Evolutionary conservation across 306 rosid species (phyloP).

Genomic region (Vigna trinervia): DNA sequence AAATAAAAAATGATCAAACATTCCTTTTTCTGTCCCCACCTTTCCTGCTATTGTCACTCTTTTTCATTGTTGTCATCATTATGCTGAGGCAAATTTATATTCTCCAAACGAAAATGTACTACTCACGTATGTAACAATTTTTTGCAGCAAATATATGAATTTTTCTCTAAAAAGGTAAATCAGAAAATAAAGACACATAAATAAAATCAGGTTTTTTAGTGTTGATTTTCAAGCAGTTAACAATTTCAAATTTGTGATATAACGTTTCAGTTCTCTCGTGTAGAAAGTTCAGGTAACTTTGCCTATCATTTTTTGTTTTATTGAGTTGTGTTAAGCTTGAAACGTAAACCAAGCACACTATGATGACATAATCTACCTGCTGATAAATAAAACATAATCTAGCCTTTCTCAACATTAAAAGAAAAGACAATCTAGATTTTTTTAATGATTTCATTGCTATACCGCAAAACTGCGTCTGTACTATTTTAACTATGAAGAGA

Average conservation of each 20-base stretch:
- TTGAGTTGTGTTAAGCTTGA: slow-evolving; percentile 25
- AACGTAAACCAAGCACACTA: slow-evolving; percentile 9
- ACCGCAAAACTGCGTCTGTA: slow-evolving; percentile 8
- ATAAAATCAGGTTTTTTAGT: background rate
- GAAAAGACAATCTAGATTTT: background rate
- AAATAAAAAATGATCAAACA: slow-evolving; percentile 19
- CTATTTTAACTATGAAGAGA: slow-evolving; percentile 42
- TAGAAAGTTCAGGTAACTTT: slow-evolving; percentile 20
- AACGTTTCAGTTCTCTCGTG: background rate
- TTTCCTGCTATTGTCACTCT: background rate
- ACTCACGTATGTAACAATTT: slow-evolving; percentile 7
- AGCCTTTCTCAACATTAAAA: background rate
- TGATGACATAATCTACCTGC: background rate
- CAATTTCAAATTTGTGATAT: slow-evolving; percentile 13
- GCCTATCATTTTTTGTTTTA: slow-evolving; percentile 11
- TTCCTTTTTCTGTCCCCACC: slow-evolving; percentile 17
- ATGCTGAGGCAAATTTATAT: slow-evolving; percentile 20
- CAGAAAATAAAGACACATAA: background rate
- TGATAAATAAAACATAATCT: background rate
- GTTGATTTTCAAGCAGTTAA: background rate
- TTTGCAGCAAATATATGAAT: background rate
- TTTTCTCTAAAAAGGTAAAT: background rate
- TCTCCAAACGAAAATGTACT: slow-evolving; percentile 6
- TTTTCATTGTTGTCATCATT: slow-evolving; percentile 4
- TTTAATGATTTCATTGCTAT: slow-evolving; percentile 31